Evolutionary conservation across 2,329 filamentous ascomycete species (phyloP), one percentile per base, ranked within the genome.

Genomic region (Colletotrichum salicis): DNA sequence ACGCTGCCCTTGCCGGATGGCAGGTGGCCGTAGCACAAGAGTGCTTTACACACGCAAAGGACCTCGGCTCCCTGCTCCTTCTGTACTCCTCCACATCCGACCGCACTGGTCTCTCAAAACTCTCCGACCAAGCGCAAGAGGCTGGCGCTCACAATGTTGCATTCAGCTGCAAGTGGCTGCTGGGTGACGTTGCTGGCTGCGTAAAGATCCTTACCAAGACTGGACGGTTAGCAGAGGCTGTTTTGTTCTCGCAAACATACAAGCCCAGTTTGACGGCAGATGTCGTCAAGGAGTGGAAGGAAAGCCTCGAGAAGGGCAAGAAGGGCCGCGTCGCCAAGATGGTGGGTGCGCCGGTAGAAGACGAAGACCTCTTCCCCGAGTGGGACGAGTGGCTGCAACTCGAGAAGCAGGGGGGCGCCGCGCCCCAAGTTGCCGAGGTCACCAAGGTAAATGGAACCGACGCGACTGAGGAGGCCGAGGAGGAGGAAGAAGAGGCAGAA

Each of bases 201-300:
- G 90, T 96, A 27, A 90, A 94, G 68, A 88, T 97, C 7, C 89
- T 99, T 12, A 87, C 90, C 59, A 91, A 92, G 81, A 98, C 96
- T 0, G 92, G 92, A 75, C 89, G 96, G 57, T 84, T 91, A 45
- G 92, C 95, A 0, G 96, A 99, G 83, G 94, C 96, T 0, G 95
- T 95, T 0, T 87, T 99, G 33, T 97, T 98, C 80, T 91, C 94
- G 5, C 96, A 98, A 83, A 99, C 96, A 3, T 99, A 98, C 84
- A 96, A 95, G 85, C 96, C 96, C 0, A 95, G 92, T 74, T 82
- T 91, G 33, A 90, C 94, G 15, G 84, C 87, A 1, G 88, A 86
- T 1, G 86, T 95, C 1, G 94, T 94, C 5, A 86, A 87, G 71
- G 84, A 89, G 73, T 99, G 96, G 96, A 98, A 97, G 84, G 88